Conservation (phyloP, 352 stramenopile genomes). For the Phytophthora fragariae region DNA sequence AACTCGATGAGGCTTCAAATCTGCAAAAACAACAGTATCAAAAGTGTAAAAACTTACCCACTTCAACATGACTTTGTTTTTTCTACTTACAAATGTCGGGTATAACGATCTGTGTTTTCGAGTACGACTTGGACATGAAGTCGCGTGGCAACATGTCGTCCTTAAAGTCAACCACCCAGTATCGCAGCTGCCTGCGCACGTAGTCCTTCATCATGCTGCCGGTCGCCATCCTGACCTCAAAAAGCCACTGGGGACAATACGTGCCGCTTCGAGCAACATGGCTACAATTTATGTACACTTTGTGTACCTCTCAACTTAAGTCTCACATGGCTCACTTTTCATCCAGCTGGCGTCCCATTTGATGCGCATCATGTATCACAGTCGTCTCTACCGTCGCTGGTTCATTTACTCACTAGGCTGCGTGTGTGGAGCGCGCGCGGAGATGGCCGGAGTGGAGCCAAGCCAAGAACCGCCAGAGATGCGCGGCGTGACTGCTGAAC, state of each 20-base stretch:
- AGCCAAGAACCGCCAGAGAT: conserved; percentile 9
- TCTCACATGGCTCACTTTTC: conserved; percentile 1
- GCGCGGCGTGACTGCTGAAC: conserved; percentile 30
- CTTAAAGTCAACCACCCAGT: conserved; percentile 73
- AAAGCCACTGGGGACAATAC: not conserved
- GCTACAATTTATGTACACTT: conserved; percentile 20
- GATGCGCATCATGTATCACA: conserved; percentile 16
- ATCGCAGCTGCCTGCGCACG: conserved; percentile 65
- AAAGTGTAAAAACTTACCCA: not conserved
- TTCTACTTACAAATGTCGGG: conserved; percentile 54
- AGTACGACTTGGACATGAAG: conserved; percentile 59
- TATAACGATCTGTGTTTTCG: conserved; percentile 55
- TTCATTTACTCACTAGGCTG: conserved; percentile 4
- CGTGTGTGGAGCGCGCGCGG: not conserved
- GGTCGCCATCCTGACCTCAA: conserved; percentile 22
- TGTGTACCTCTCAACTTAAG: not conserved
- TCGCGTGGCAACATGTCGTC: conserved; percentile 68
- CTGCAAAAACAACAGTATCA: conserved; percentile 23
- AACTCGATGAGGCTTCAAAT: conserved; percentile 73
- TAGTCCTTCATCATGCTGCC: conserved; percentile 74
- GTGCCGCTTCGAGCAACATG: conserved; percentile 16
- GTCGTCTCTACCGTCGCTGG: conserved; percentile 32
- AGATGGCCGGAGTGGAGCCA: conserved; percentile 24
- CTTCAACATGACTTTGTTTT: not conserved
- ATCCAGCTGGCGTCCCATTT: not conserved